Evolutionary conservation across 1,284 basidiomycete species (phyloP), one percentile per base, ranked within the genome.

Genomic region (Boletus smithii): DNA sequence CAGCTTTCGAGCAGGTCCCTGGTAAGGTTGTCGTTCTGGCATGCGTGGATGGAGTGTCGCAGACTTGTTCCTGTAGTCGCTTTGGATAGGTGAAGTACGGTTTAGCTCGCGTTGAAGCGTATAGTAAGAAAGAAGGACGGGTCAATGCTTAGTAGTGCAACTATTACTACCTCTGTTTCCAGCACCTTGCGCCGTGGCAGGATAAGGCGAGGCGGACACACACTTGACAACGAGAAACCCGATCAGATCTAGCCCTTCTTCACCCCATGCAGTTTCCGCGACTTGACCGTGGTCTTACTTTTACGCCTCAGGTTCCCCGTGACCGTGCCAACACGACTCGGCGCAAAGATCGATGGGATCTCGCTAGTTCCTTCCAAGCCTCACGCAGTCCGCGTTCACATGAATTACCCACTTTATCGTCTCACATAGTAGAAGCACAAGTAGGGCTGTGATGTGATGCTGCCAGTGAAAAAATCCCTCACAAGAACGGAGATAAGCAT

Each of bases 1-100:
- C 1, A 80, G 62, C 50, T 72, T 74, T 33, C 74, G 65, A 23
- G 53, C 53, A 24, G 55, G 17, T 11, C 71, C 71, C 35, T 57
- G 50, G 55, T 69, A 72, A 4, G 64, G 59, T 38, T 54, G 52
- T 54, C 69, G 53, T 46, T 65, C 53, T 34, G 55, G 54, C 67
- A 71, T 69, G 23, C 13, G 50, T 54, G 20, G 10, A 11, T n/a
- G 23, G n/a, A 8, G 8, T 30, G 20, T 42, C 26, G 36, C 29
- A 9, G 29, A 26, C 5, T 24, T 16, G 31, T 27, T 33, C n/a
- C 29, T 29, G 16, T 32, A 13, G 11, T 52, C 3, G 69, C 55
- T 43, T 69, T 69, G 6, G 27, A 37, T 16, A 8, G 41, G 16
- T 17, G 20, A 16, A 13, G 3, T 16, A 43, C 7, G 6, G 14